These are phyloP conservation scores for Ascochyta rabiei DNA, from an alignment of 2,329 filamentous ascomycete genomes.

Conservation along the genomic window DNA sequence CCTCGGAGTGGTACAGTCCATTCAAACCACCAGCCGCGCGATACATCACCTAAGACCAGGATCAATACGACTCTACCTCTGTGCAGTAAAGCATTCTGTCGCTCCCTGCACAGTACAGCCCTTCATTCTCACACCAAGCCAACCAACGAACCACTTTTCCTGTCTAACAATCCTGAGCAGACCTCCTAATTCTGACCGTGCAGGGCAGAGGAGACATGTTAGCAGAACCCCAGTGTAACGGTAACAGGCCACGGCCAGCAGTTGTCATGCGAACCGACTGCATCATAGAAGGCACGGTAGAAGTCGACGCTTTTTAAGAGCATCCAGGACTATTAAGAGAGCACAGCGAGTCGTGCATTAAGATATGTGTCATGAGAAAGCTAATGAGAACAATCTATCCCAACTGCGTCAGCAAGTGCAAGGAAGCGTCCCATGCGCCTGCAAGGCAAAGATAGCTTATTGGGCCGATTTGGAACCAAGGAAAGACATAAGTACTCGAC, in stretches of 20 bases:
- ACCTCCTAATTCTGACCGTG: no score
- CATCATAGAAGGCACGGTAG: no score
- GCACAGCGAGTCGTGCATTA: conserved; percentile 3
- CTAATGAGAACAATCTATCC: not conserved
- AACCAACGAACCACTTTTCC: not conserved
- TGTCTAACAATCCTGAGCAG: not conserved
- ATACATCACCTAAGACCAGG: not conserved
- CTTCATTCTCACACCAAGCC: not conserved
- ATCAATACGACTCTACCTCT: not conserved
- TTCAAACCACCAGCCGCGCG: no score
- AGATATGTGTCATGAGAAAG: not conserved
- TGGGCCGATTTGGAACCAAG: not conserved
- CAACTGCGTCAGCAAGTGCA: not conserved
- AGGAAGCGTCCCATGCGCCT: not conserved
- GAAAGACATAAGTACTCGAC: not conserved
- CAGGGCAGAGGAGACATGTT: not conserved
- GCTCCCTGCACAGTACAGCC: not conserved
- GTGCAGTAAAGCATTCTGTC: not conserved
- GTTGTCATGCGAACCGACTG: no score
- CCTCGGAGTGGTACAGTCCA: no score
- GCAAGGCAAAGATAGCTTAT: not conserved
- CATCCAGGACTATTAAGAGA: not conserved
- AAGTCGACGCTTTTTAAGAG: no score
- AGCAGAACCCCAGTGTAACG: no score
- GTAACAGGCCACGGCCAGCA: no score